Evolutionary conservation across 78 protist species (phyloP), one percentile per base, ranked within the genome.

Genomic region (Bigelowiella natans): DNA sequence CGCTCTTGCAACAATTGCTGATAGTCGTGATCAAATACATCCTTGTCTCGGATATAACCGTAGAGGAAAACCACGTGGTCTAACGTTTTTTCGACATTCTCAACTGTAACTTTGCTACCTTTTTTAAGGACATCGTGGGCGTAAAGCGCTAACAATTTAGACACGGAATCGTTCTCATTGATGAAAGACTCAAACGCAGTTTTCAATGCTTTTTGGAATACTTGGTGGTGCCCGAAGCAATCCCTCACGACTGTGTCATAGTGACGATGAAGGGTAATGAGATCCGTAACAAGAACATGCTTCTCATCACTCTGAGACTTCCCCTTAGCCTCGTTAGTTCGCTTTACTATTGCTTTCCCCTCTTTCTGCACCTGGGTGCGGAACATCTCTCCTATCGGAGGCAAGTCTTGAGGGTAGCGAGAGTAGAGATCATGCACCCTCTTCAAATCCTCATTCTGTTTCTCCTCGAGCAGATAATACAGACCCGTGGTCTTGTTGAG

Each of bases 31-130:
- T 85, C 87, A 11, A 85, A 85, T 11, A 85, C 38, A 11, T 85
- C 87, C 38, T 85, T 85, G 87, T 85, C 87, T 29, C 87, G 87
- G 38, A 85, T 85, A 18, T 85, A 85, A 11, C 87, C 87, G 87
- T 85, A 85, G 38, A 85, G 38, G 51, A 85, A 37, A 18, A 85
- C 87, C 37, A 85, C 87, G 11, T 85, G 87, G 18, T 85, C 87
- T 11, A 85, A 11, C 38, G 87, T 85, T 37, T 37, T 85, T 18
- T 85, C 87, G 7, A 85, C 36, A 85, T 85, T 37, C 30, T 18
- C 87, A 7, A 85, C 87, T 7, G 7, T 34, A 11, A 85, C 87
- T 85, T 85, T 85, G 36, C 51, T 85, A 28, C 87, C 87, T 18
- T 85, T 85, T 11, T 85, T 34, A 18, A 85, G 38, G 11, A 85